Percentiles rank a stretch among this genome's conserved stretches.
Evolutionary conservation across 805 yeast species (phyloP).

Genomic region (Candida silvicultrix): DNA sequence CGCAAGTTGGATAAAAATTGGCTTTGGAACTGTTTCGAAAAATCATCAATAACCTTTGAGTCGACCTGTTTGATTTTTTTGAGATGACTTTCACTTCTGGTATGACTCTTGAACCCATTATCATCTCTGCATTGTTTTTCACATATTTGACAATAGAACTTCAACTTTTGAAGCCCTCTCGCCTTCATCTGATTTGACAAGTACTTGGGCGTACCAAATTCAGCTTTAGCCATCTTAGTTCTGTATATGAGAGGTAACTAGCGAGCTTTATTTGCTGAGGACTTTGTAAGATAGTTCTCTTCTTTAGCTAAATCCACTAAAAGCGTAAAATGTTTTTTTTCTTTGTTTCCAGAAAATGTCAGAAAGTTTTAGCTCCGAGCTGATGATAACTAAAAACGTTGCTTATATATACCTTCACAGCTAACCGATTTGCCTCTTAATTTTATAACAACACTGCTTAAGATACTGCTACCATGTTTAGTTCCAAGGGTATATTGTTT

Average conservation of each 20-base stretch:
- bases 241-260: too few species aligned
- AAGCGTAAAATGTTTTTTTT: not conserved
- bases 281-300: too few species aligned
- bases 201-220: conserved; percentile 61
- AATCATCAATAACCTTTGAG: conserved; percentile 47
- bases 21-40: conserved; percentile 48
- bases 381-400: not conserved
- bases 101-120: conserved; percentile 90
- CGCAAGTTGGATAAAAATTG: conserved; percentile 62
- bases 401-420: too few species aligned
- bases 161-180: conserved; percentile 77
- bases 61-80: conserved; percentile 46
- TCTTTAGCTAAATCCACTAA: not conserved
- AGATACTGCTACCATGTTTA: not conserved
- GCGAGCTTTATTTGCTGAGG: too few species aligned
- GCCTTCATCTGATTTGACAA: conserved; percentile 73
- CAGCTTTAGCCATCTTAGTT: conserved; percentile 50
- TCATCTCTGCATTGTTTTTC: conserved; percentile 92
- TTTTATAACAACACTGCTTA: too few species aligned
- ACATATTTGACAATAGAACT: conserved; percentile 89
- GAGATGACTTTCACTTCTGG: conserved; percentile 73
- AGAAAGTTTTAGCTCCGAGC: not conserved
- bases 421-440: not conserved
- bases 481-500: not conserved
- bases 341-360: not conserved